These are phyloP conservation scores for Staphylotrichum tortipilum DNA, from an alignment of 495 filamentous ascomycete genomes.

Conservation along the genomic window DNA sequence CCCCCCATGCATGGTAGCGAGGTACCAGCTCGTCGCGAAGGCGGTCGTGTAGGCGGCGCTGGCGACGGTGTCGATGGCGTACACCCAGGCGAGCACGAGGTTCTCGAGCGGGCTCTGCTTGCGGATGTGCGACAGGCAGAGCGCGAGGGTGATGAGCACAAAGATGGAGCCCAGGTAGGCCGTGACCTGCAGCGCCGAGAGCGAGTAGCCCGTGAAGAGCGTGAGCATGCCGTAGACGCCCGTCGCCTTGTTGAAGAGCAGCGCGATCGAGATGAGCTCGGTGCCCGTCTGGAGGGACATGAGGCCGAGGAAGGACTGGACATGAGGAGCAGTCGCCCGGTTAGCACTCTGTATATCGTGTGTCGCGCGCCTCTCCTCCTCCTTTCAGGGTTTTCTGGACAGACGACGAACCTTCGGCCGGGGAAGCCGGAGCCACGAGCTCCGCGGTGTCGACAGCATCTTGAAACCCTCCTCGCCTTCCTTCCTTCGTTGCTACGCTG, in stretches of 20 bases:
- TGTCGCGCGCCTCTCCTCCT: too few species aligned
- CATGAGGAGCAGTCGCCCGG: too few species aligned
- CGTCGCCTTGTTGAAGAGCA: conserved; percentile 80
- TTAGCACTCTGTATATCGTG: too few species aligned
- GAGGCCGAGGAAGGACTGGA: conserved; percentile 68
- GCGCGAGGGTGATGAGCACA: conserved; percentile 50
- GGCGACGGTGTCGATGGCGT: conserved; percentile 67
- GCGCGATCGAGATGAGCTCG: conserved; percentile 66
- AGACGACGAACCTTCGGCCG: conserved; percentile 30
- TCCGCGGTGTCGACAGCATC: conserved; percentile 16
- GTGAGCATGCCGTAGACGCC: conserved; percentile 84
- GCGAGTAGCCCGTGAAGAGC: conserved; percentile 57
- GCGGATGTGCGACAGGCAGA: conserved; percentile 63
- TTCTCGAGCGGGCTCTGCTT: conserved; percentile 59
- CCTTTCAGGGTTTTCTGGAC: too few species aligned
- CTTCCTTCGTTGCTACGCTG: too few species aligned
- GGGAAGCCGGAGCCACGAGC: conserved; percentile 23
- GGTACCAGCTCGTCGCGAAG: conserved; percentile 78
- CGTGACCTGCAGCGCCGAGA: conserved; percentile 60
- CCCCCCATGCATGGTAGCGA: conserved; percentile 52
- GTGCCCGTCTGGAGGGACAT: conserved; percentile 80
- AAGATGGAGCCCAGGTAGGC: conserved; percentile 79
- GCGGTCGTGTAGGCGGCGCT: conserved; percentile 69
- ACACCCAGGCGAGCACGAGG: conserved; percentile 65
- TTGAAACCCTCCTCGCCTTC: too few species aligned